Conservation (phyloP, 768 basidiomycete genomes). For the Psilocybe cyanescens region DNA sequence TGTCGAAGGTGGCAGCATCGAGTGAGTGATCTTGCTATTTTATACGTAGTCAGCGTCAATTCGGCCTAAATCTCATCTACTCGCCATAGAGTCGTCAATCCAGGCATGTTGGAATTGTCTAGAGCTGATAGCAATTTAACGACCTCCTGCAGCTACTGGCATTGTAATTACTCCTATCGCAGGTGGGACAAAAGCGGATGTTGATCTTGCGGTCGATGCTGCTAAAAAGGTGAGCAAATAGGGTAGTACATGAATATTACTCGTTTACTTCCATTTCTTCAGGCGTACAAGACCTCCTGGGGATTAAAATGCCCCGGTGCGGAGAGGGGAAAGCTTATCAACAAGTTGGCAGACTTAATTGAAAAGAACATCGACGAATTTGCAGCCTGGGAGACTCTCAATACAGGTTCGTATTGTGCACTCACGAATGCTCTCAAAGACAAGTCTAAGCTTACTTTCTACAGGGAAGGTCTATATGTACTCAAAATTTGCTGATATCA, state of each 20-base stretch:
- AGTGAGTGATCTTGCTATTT: slow-evolving; percentile 45
- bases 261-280: not conserved
- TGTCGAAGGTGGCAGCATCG: slow-evolving; percentile 60
- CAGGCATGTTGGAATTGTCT: slow-evolving; percentile 31
- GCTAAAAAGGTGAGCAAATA: slow-evolving; percentile 43
- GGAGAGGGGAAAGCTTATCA: slow-evolving; percentile 60
- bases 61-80: not conserved
- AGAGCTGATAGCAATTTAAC: too few relatives aligned
- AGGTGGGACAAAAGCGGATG: slow-evolving; percentile 66
- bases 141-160: not conserved
- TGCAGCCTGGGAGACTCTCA: slow-evolving; percentile 70
- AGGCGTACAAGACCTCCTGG: slow-evolving; percentile 60
- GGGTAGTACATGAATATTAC: not conserved
- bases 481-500: slow-evolving; percentile 53
- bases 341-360: slow-evolving; percentile 66
- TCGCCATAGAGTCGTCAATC: slow-evolving; percentile 54
- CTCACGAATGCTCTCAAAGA: not conserved
- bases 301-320: slow-evolving; percentile 59
- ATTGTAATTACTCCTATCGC: slow-evolving; percentile 53
- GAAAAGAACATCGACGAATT: slow-evolving; percentile 64
- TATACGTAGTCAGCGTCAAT: not conserved
- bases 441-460: not conserved
- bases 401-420: slow-evolving; percentile 48
- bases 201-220: slow-evolving; percentile 72
- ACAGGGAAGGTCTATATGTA: slow-evolving; percentile 57